Evolutionary conservation across 148 eudicot genomes (phyloP), one percentile per base, ranked within the genome.

Genomic region (Rhododendron ovatum): DNA sequence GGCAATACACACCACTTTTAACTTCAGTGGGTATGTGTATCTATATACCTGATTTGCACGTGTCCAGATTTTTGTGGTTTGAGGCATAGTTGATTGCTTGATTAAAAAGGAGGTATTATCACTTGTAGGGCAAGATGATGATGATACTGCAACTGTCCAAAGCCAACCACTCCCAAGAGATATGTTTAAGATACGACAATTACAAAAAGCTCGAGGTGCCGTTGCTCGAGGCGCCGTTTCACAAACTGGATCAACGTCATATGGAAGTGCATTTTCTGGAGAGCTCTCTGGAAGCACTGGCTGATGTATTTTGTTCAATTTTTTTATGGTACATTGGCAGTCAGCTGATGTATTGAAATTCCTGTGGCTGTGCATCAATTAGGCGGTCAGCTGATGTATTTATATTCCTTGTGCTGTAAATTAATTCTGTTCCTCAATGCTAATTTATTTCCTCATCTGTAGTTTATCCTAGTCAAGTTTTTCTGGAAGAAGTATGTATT

Each of bases 261-360:
- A 94, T 90, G 99, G 99, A 84, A 97, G 99, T 87, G 98, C 94
- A 80, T 90, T 97, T 85, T 97, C 99, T 20, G 99, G 98, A 59
- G 99, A 97, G 85, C 92, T 92, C 48, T 97, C 99, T 80, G 98
- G 94, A 55, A 95, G 98, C 87, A 91, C 95, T 51, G 87, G 91
- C 86, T 94, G 87, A 92, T 41, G n/a, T 41, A 55, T 10, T 28
- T 80, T 17, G n/a, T 80, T 51, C 26, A 37, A 13, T 50, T 37
- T 47, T 41, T 9, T 47, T 77, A 47, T 26, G 24, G 13, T 47
- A 26, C 5, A 13, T 81, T 2, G n/a, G 76, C 20, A 11, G 39
- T 71, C 76, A 71, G 76, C 76, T 71, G 17, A 71, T 71, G 41
- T 33, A 30, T 30, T 30, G 18, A 11, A 4, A 28, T 55, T 81